Conservation (phyloP, 345 rosid genomes). For the Euphorbia pulcherrima region DNA sequence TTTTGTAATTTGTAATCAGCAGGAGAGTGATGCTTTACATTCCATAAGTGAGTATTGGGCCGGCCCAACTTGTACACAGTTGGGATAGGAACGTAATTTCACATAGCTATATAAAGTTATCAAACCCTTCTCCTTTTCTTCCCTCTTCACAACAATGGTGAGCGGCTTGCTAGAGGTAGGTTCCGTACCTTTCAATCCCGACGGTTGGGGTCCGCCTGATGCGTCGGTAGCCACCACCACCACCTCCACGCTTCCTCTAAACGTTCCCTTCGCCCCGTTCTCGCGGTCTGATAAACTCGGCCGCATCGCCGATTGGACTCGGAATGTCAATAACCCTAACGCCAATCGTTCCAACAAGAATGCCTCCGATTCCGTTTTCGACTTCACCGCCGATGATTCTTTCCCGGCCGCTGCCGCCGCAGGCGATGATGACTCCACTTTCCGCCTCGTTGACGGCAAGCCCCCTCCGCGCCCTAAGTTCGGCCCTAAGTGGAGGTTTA, state of each 20-base stretch:
- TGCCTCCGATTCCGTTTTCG: constrained; percentile 56
- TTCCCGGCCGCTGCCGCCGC: constrained; percentile 47
- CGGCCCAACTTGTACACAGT: not conserved
- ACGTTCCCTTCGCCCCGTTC: constrained; percentile 73
- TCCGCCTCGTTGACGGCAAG: constrained; percentile 88
- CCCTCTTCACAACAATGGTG: constrained; percentile 20
- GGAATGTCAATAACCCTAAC: constrained; percentile 34
- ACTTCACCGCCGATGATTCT: constrained; percentile 77
- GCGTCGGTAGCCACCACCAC: constrained; percentile 25
- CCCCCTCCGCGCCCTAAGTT: constrained; percentile 87
- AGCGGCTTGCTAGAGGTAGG: constrained; percentile 63
- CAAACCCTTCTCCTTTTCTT: not conserved
- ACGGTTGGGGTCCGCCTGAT: constrained; percentile 95
- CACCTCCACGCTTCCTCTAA: constrained; percentile 48
- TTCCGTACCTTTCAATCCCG: constrained; percentile 75
- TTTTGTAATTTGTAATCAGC: too few relatives aligned
- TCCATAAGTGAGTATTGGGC: too few relatives aligned
- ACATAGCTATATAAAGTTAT: too few relatives aligned
- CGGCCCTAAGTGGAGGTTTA: constrained; percentile 86
- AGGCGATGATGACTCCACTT: constrained; percentile 64
- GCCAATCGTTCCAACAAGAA: constrained; percentile 31
- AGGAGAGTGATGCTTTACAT: too few relatives aligned
- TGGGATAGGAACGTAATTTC: not conserved
- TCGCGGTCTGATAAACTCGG: constrained; percentile 90
- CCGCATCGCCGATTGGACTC: constrained; percentile 93